These are phyloP conservation scores for Lyophyllum shimeji DNA, from an alignment of 768 basidiomycete genomes.

Conservation along the genomic window DNA sequence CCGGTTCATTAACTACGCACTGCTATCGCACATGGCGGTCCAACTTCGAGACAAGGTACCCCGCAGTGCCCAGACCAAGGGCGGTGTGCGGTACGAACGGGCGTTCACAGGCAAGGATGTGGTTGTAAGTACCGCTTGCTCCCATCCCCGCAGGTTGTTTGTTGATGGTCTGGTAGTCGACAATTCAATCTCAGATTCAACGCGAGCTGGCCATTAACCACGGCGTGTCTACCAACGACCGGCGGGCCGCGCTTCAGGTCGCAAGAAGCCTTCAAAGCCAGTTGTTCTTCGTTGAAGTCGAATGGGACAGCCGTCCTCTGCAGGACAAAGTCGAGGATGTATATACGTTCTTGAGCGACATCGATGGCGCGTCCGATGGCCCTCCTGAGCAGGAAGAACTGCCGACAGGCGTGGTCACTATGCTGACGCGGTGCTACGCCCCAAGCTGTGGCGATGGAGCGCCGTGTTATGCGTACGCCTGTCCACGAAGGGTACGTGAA, in stretches of 20 bases:
- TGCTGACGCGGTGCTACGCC: conserved; percentile 88
- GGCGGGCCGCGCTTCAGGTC: conserved; percentile 82
- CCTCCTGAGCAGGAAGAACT: conserved; percentile 64
- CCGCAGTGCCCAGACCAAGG: conserved; percentile 84
- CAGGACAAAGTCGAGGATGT: conserved; percentile 92
- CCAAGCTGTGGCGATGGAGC: conserved; percentile 80
- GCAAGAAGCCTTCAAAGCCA: conserved; percentile 90
- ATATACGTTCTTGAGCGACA: conserved; percentile 89
- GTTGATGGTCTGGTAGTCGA: conserved; percentile 50
- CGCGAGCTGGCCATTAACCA: conserved; percentile 78
- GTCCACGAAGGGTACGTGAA: conserved; percentile 62
- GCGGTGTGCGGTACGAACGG: conserved; percentile 85
- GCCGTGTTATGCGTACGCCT: conserved; percentile 81
- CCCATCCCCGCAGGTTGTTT: not conserved
- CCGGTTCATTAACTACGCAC: conserved; percentile 84
- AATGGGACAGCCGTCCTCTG: conserved; percentile 83
- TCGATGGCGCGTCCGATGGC: conserved; percentile 60
- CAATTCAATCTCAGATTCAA: conserved; percentile 85
- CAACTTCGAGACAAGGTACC: conserved; percentile 90
- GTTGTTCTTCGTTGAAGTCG: conserved; percentile 95
- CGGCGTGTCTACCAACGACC: conserved; percentile 71
- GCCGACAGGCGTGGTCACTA: conserved; percentile 88
- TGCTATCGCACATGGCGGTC: conserved; percentile 87
- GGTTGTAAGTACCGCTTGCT: conserved; percentile 57
- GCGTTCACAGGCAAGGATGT: conserved; percentile 96